Conservation (phyloP, 2,329 filamentous ascomycete genomes). For the Mariannaea sp. region DNA sequence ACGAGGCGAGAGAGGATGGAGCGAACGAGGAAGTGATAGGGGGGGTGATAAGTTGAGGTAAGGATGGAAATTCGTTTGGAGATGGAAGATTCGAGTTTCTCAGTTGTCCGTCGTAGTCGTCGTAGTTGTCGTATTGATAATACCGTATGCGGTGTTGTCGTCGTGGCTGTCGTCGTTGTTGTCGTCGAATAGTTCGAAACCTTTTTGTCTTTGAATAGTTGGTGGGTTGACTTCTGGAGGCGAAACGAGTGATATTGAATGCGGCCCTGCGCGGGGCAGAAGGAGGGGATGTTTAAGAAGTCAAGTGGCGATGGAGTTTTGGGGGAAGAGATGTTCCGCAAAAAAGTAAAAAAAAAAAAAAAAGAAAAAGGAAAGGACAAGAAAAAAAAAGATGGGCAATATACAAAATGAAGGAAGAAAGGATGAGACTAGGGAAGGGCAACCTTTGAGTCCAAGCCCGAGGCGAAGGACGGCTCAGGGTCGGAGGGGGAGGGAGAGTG, state of each 20-base stretch:
- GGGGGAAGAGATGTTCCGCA: background rate
- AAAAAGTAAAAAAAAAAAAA: slow-evolving; percentile 17
- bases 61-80: background rate
- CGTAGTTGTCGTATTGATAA: background rate
- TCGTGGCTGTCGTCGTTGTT: background rate
- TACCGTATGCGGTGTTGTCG: background rate
- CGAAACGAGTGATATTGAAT: slow-evolving; percentile 4
- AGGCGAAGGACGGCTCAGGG: too few relatives aligned
- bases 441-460: too few relatives aligned
- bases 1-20: background rate
- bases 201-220: background rate
- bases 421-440: too few relatives aligned
- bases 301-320: background rate
- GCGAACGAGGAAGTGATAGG: background rate
- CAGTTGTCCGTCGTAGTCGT: background rate
- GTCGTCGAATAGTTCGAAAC: background rate
- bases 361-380: slow-evolving; percentile 5
- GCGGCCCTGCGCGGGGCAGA: slow-evolving; percentile 8
- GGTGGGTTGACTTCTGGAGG: background rate
- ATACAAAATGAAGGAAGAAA: slow-evolving; percentile 1
- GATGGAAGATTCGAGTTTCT: background rate
- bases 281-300: slow-evolving; percentile 3
- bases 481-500: slow-evolving; percentile 16
- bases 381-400: slow-evolving; percentile 15
- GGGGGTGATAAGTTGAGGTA: background rate